Evolutionary conservation across 805 yeast species (phyloP), one percentile per base, ranked within the genome.

Genomic region (Kuraishia floccosa): DNA sequence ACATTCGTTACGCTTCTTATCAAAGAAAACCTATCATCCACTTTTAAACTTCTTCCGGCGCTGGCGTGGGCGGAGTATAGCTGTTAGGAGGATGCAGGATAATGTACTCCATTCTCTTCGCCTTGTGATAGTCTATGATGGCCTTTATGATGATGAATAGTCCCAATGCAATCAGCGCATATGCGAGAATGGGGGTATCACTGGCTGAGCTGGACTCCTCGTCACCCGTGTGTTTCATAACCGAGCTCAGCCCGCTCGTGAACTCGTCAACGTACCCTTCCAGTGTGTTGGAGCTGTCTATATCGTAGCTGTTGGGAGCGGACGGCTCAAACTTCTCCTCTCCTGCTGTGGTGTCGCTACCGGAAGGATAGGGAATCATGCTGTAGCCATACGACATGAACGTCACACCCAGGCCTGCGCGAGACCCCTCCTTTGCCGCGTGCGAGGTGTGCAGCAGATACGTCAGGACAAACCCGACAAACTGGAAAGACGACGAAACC

Each of bases 351-450:
- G 33, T 30, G n/a, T 48, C 44, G 9, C 49, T 30, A 15, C 42
- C 44, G 18, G 50, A 53, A 7, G 54, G 52, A 35, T 56, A 55
- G 2, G 81, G 78, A 23, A 70, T 54, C 57, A 72, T 62, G 20
- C 65, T 58, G 39, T 65, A 68, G 3, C 82, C 94, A 40, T 76
- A 74, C 33, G 77, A 72, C 31, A 89, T 61, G 39, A 91, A 68
- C 0, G 95, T 85, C 37, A 82, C 49, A 2, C 97, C 97, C 35
- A 91, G 58, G 0, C 98, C 98, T 13, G 89, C 81, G 38, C 94
- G 64, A 2, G 96, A 79, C 3, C 98, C 98, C 46, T 87, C 87
- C 49, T 84, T 85, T 4, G 96, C 94, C 4, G 97, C 96, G 50
- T 91, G 98, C 3, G 96, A 83, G 1, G 97, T 89, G 54, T 91